phyloP scores from a whole-genome alignment of 2,329 filamentous ascomycete species.

The Tolypocladium paradoxum region DNA sequence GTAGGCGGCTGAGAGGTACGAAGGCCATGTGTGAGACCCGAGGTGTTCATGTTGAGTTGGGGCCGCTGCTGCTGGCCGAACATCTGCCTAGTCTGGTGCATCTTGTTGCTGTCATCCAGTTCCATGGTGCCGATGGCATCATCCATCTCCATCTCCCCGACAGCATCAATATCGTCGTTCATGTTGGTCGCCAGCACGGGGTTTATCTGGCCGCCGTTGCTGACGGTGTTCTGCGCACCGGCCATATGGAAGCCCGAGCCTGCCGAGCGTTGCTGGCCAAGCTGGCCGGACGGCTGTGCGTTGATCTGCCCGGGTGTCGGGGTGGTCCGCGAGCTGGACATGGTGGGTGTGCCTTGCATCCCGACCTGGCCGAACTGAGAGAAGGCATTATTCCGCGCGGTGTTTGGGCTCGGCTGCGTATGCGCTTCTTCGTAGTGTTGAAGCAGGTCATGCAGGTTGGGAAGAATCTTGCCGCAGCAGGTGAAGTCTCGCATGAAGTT shows the following conservation, averaged over 20 bases:
- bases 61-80: slow-evolving; percentile 56
- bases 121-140: slow-evolving; percentile 62
- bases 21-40: slow-evolving; percentile 65
- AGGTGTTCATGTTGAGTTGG: slow-evolving; percentile 71
- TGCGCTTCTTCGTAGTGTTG: slow-evolving; percentile 97
- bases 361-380: slow-evolving; percentile 27
- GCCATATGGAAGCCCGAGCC: slow-evolving; percentile 27
- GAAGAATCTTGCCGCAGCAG: slow-evolving; percentile 82
- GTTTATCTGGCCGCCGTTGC: slow-evolving; percentile 26
- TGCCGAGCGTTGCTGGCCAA: slow-evolving; percentile 22
- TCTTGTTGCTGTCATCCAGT: slow-evolving; percentile 49
- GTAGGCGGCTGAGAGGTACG: slow-evolving; percentile 80
- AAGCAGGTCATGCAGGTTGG: slow-evolving; percentile 85
- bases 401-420: slow-evolving; percentile 51
- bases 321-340: slow-evolving; percentile 21
- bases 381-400: slow-evolving; percentile 28
- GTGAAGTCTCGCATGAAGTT: slow-evolving; percentile 97
- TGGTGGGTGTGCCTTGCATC: slow-evolving; percentile 19
- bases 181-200: slow-evolving; percentile 29
- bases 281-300: slow-evolving; percentile 16
- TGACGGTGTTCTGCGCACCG: slow-evolving; percentile 15
- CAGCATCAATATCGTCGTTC: slow-evolving; percentile 64
- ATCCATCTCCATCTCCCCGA: slow-evolving; percentile 96
- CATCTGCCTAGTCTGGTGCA: slow-evolving; percentile 59
- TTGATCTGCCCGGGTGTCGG: slow-evolving; percentile 18